Evolutionary conservation across 2,329 filamentous ascomycete genomes (phyloP), one percentile per base, ranked within the genome.

Genomic region (Calonectria ilicicola): DNA sequence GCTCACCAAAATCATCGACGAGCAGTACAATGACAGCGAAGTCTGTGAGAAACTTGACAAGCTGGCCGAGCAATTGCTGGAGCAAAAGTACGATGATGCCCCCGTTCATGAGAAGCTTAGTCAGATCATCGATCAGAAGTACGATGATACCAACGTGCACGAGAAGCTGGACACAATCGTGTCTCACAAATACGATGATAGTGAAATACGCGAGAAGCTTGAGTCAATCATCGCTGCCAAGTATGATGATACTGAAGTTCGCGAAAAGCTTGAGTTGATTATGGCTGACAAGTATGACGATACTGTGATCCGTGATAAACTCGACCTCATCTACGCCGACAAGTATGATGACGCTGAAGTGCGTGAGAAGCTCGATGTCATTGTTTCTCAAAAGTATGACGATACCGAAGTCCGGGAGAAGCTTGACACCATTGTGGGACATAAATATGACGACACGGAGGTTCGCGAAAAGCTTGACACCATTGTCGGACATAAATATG

Each of bases 391-490:
- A 73, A 91, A 91, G 79, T 94, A 93, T 75, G 92, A 95, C 35
- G 83, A 85, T 47, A 67, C 74, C 6, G 72, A 72, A 4, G 80
- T 84, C 3, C 82, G 84, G 15, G 81, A 84, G 70, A 60, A 60
- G 23, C 23, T 60, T 4, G 56, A 60, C 12, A 10, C 14, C 3
- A 60, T 60, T 2, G 38, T 21, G 1, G 3, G 10, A 19, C 56
- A 60, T 19, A 95, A 96, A 83, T 89, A 90, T 56, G 89, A 92
- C 0, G 86, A 87, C 1, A 87, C 83, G 8, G 86, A 87, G 5
- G 80, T 84, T 2, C 82, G 84, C 17, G 81, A 84, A 70, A 60
- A 60, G 23, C 23, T 60, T 4, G 56, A 60, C 12, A 10, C 14
- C 3, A 60, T 60, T 2, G 38, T 21, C 0, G 3, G 10, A 19